Evolutionary conservation across 768 basidiomycete species (phyloP).

Genomic region (Zangia roseola): DNA sequence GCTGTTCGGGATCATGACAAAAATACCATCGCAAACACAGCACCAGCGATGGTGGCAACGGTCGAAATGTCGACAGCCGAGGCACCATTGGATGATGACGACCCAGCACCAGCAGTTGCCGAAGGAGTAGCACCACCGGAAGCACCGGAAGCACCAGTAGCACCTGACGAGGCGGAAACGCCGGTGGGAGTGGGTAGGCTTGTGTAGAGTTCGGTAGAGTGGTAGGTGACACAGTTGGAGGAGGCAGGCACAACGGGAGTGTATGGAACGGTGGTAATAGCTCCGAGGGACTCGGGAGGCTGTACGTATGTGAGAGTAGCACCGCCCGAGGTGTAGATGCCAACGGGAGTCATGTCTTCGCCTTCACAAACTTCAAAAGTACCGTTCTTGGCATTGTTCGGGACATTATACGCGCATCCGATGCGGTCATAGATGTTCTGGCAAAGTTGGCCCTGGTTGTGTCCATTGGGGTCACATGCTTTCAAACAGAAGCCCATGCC

Average conservation of each 20-base stretch:
- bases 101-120: slow-evolving; percentile 15
- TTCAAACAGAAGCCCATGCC: slow-evolving; percentile 66
- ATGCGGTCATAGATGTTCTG: slow-evolving; percentile 75
- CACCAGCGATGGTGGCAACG: slow-evolving; percentile 31
- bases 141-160: too few species aligned
- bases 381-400: slow-evolving; percentile 56
- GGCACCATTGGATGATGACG: slow-evolving; percentile 16
- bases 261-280: slow-evolving; percentile 47
- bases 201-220: slow-evolving; percentile 37
- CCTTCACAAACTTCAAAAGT: slow-evolving; percentile 65
- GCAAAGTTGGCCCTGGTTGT: slow-evolving; percentile 56
- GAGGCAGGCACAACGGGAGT: slow-evolving; percentile 38
- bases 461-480: slow-evolving; percentile 57
- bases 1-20: slow-evolving; percentile 24
- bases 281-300: slow-evolving; percentile 46
- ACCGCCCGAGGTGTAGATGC: slow-evolving; percentile 45
- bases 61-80: slow-evolving; percentile 28
- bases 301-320: slow-evolving; percentile 43
- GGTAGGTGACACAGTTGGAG: slow-evolving; percentile 42
- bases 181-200: slow-evolving; percentile 15
- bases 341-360: slow-evolving; percentile 62
- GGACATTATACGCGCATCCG: slow-evolving; percentile 73
- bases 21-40: slow-evolving; percentile 35
- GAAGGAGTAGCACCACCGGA: slow-evolving; percentile 11
- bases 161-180: too few species aligned